A percentile compares a stretch with the other conserved stretches of the same genome.
Conservation (phyloP, 2,329 filamentous ascomycete species). For the Chaetomiaceae sp. region DNA sequence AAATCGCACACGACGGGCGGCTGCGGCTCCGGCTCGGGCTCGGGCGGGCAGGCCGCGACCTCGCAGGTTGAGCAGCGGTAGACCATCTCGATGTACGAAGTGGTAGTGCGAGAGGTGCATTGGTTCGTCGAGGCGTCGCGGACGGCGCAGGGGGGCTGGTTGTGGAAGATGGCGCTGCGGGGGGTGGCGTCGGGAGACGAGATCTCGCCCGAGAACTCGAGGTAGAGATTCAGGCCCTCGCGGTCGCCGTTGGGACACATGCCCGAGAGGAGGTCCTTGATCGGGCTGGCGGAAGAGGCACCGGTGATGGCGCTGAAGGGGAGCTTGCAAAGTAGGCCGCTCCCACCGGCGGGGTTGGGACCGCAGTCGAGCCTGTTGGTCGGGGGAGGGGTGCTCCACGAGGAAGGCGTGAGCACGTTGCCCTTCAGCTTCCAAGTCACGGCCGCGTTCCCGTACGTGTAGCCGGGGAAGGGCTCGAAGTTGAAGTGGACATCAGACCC, state of each 20-base stretch:
- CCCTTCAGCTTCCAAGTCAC: conserved; percentile 14
- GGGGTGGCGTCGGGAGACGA: neutral
- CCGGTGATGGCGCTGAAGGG: conserved; percentile 15
- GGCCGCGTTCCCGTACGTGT: conserved; percentile 1
- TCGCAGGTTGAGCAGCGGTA: conserved; percentile 21
- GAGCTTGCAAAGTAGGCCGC: conserved; percentile 12
- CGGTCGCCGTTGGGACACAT: conserved; percentile 17
- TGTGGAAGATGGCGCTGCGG: neutral
- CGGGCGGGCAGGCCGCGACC: neutral
- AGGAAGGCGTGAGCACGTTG: neutral
- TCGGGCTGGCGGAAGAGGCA: neutral
- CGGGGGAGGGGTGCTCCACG: conserved; percentile 1
- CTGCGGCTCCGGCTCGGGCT: neutral
- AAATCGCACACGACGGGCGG: conserved; percentile 9
- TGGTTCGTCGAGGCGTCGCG: neutral
- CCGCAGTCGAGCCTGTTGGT: neutral
- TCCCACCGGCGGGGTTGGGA: neutral
- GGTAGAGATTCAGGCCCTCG: conserved; percentile 12
- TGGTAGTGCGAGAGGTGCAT: conserved; percentile 2
- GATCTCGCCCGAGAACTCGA: conserved; percentile 8
- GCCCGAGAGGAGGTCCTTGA: conserved; percentile 7
- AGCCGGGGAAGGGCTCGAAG: conserved; percentile 13
- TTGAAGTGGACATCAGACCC: conserved; percentile 12
- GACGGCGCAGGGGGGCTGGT: conserved; percentile 10
- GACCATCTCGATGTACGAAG: conserved; percentile 7